Base-by-base conservation (phyloP, 1,284 basidiomycete species). In the Ustilago tritici region DNA sequence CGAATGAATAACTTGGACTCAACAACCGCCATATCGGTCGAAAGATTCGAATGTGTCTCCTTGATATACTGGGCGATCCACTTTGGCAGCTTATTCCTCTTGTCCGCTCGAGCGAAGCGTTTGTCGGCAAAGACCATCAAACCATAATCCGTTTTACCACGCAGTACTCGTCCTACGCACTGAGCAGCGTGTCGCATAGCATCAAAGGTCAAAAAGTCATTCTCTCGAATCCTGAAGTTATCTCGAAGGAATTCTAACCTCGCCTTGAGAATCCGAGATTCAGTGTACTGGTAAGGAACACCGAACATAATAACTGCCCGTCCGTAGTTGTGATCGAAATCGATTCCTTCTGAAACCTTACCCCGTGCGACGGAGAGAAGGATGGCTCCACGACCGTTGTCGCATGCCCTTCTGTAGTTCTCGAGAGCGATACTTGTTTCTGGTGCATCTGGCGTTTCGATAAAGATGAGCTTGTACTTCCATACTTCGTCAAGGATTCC, bases 291-390 rank as follows among this genome's bases (percentile, higher is more conserved):
- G 83, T 98, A 98, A 4, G 95, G 95, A 35, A 98, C 94, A 28
- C 95, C 97, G 88, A 99, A 99, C 97, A 99, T 99, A 87, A 99
- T 95, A 84, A 99, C 97, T 78, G 97, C 97, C 62, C 97, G 91
- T 8, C 97, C 97, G 85, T 99, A 99, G 65, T 87, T 86, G 79
- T 99, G 97, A 87, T 99, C 97, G 84, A 99, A 99, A 91, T 99
- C 97, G 85, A 99, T 99, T 6, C 97, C 97, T 88, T 99, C 97
- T 0, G 97, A 99, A 0, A 99, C 97, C 87, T 99, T 99, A 8
- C 97, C 97, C 89, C 97, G 91, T 23, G 97, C 97, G 52, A 99
- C 97, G 28, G 96, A 98, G 28, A 99, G 89, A 47, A 99, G 88
- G 46, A 99, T 95, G 8, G 97, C 97, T 0, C 97, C 97, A 61